Percentiles rank a stretch among this genome's conserved stretches.
Conservation (phyloP, 768 basidiomycete species). For the Chiua virens region DNA sequence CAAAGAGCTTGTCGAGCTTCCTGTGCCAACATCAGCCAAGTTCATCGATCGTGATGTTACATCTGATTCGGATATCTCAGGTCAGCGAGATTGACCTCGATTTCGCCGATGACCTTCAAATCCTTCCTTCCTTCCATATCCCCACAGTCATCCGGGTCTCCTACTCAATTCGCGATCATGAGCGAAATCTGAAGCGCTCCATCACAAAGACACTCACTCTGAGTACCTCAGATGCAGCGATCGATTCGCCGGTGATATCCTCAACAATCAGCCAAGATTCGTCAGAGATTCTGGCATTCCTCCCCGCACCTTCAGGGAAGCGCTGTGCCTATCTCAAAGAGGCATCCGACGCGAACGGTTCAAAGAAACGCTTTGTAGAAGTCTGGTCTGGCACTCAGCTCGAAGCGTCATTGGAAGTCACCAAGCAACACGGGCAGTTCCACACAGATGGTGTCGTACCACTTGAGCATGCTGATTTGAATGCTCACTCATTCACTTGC, state of each 20-base stretch:
- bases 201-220: slow-evolving; percentile 41
- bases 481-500: neutral
- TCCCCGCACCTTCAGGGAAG: slow-evolving; percentile 41
- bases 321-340: slow-evolving; percentile 49
- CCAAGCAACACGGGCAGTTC: slow-evolving; percentile 56
- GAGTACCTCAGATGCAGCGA: slow-evolving; percentile 6
- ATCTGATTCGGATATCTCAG: slow-evolving; percentile 12
- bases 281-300: slow-evolving; percentile 41
- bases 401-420: slow-evolving; percentile 53
- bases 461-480: neutral
- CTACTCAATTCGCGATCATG: slow-evolving; percentile 51
- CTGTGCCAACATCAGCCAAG: slow-evolving; percentile 36
- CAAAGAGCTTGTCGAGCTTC: slow-evolving; percentile 40
- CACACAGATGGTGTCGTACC: slow-evolving; percentile 55
- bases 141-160: slow-evolving; percentile 42
- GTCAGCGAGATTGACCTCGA: slow-evolving; percentile 4
- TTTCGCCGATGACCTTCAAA: neutral
- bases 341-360: slow-evolving; percentile 19
- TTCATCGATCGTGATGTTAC: slow-evolving; percentile 25
- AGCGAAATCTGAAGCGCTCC: slow-evolving; percentile 47
- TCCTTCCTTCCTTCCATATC: too few species aligned
- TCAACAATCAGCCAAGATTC: slow-evolving; percentile 18
- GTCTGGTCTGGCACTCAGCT: slow-evolving; percentile 51
- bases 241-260: slow-evolving; percentile 11
- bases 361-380: slow-evolving; percentile 55